A percentile compares a stretch with the other conserved stretches of the same genome.
phyloP scores from a whole-genome alignment of 176 grass and related monocot genomes.

The Avena sativa region DNA sequence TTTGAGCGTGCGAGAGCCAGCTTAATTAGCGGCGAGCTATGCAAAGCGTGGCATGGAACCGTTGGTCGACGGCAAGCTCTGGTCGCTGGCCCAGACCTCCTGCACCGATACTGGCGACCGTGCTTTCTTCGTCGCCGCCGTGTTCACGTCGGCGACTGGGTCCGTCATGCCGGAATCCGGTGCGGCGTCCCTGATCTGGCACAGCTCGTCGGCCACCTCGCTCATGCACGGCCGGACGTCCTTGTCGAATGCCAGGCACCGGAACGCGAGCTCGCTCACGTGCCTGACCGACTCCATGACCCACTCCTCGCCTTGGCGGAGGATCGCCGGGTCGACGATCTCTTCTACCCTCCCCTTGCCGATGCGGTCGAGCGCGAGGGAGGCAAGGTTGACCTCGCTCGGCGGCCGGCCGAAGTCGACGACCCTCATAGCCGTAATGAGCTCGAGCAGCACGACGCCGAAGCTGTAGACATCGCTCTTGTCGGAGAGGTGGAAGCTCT shows the following conservation, averaged over 20 bases:
- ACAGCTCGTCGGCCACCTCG: constrained; percentile 75
- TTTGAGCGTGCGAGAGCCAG: background rate
- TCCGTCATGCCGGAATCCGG: background rate
- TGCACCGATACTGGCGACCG: constrained; percentile 79
- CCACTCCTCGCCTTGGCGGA: constrained; percentile 44
- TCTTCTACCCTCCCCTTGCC: constrained; percentile 62
- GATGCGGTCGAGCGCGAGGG: constrained; percentile 69
- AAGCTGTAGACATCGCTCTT: constrained; percentile 99
- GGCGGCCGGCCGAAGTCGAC: constrained; percentile 76
- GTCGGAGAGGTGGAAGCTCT: constrained; percentile 90
- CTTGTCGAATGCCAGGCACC: constrained; percentile 86
- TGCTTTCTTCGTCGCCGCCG: background rate
- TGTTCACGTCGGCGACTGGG: background rate
- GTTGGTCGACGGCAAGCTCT: constrained; percentile 69
- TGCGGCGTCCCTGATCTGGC: constrained; percentile 45
- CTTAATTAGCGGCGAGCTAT: background rate
- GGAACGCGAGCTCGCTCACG: constrained; percentile 87
- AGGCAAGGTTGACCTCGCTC: constrained; percentile 80
- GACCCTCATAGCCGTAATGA: constrained; percentile 91
- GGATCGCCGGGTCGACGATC: constrained; percentile 74
- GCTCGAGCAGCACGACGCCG: constrained; percentile 93
- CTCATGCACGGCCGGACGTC: constrained; percentile 79
- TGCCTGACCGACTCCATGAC: constrained; percentile 58
- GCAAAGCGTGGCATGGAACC: constrained; percentile 57
- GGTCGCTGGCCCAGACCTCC: constrained; percentile 68